Percentiles rank a stretch among this genome's conserved stretches.
phyloP scores from a whole-genome alignment of 2,329 filamentous ascomycete species.

The Trichoderma harzianum region DNA sequence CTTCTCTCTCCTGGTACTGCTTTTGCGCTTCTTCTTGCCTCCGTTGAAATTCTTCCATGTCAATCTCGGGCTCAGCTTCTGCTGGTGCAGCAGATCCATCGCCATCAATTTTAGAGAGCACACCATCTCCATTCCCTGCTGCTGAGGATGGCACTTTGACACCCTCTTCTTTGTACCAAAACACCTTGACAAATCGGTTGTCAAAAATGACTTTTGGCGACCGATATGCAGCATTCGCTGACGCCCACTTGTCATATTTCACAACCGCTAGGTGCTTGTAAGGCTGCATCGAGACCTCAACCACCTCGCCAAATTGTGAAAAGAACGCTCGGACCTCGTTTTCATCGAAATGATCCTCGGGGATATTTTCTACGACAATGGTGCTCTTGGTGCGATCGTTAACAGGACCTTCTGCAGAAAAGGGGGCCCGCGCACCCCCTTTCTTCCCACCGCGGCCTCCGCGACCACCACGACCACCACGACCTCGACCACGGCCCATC shows the following conservation, averaged over 20 bases:
- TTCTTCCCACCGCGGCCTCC: conserved; percentile 33
- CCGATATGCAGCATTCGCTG: conserved; percentile 67
- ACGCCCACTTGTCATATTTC: conserved; percentile 62
- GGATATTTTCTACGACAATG: conserved; percentile 75
- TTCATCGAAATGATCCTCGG: conserved; percentile 66
- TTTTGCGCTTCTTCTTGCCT: conserved; percentile 72
- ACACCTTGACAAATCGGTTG: conserved; percentile 82
- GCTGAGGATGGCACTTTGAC: conserved; percentile 30
- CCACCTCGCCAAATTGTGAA: conserved; percentile 64
- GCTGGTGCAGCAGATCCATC: conserved; percentile 22
- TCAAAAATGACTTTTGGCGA: conserved; percentile 81
- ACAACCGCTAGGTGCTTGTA: conserved; percentile 67
- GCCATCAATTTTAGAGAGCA: conserved; percentile 16
- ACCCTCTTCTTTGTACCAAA: conserved; percentile 64
- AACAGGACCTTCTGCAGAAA: conserved; percentile 63
- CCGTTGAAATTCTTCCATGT: conserved; percentile 65
- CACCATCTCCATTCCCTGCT: conserved; percentile 28
- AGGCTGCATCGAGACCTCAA: conserved; percentile 61
- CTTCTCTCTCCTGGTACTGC: conserved; percentile 61
- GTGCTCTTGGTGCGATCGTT: conserved; percentile 61
- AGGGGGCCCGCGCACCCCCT: conserved; percentile 48
- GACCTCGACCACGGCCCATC: conserved; percentile 34
- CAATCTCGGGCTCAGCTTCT: conserved; percentile 52
- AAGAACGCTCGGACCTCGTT: conserved; percentile 67
- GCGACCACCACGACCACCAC: conserved; percentile 36